Conservation (phyloP, 1,139 yeast genomes). For the Candida sanyaensis region DNA sequence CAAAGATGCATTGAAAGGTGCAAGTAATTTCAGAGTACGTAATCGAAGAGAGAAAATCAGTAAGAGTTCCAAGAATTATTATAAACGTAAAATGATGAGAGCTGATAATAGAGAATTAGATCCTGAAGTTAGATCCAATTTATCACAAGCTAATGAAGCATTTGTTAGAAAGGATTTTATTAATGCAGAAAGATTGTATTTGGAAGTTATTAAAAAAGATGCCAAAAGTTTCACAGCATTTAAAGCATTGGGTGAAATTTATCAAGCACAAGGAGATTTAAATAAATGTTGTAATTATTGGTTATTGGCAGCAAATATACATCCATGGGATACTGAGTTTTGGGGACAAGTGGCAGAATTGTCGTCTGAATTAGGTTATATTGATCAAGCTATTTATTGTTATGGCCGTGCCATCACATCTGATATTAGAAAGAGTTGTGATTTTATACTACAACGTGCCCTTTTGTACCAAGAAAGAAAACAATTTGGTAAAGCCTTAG, state of each 20-base stretch:
- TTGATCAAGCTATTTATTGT: constrained; percentile 82
- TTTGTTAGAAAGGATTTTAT: constrained; percentile 68
- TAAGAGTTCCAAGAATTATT: constrained; percentile 31
- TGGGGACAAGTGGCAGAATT: constrained; percentile 86
- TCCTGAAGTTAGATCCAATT: constrained; percentile 66
- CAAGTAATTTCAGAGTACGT: constrained; percentile 58
- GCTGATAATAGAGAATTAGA: constrained; percentile 52
- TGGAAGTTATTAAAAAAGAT: constrained; percentile 77
- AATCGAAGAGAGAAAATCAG: constrained; percentile 37
- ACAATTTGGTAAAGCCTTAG: constrained; percentile 71
- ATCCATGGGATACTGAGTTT: constrained; percentile 73
- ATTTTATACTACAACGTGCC: constrained; percentile 61
- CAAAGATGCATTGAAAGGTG: constrained; percentile 63
- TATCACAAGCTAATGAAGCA: constrained; percentile 78
- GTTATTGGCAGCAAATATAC: constrained; percentile 82
- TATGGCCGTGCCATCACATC: constrained; percentile 71
- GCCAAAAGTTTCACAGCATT: constrained; percentile 81
- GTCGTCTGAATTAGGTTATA: constrained; percentile 69
- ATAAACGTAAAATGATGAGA: constrained; percentile 35
- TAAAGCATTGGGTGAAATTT: constrained; percentile 82
- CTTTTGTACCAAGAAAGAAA: constrained; percentile 64
- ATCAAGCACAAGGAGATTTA: constrained; percentile 63
- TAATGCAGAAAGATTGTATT: constrained; percentile 64
- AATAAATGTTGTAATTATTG: constrained; percentile 80
- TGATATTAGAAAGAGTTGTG: constrained; percentile 52